Percentiles rank a stretch among this genome's conserved stretches.
phyloP scores from a whole-genome alignment of 2,329 filamentous ascomycete genomes.

The Colletotrichum cuscutae region DNA sequence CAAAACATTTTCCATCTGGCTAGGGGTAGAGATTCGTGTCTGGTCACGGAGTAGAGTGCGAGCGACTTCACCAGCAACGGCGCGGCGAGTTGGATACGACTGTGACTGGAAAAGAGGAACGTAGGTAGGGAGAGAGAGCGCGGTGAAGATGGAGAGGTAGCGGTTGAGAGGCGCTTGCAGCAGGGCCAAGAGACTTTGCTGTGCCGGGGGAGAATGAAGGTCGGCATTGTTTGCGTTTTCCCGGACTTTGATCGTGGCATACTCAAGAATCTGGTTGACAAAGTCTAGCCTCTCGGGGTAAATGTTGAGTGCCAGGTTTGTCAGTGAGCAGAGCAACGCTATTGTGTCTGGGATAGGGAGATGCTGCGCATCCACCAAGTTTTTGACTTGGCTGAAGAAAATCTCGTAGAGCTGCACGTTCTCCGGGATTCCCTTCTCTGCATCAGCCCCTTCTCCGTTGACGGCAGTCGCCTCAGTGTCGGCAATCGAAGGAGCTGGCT shows the following conservation, averaged over 20 bases:
- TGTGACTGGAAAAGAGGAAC: slow-evolving; percentile 90
- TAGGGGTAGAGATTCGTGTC: slow-evolving; percentile 79
- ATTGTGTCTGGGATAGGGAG: slow-evolving; percentile 95
- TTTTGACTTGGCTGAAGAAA: slow-evolving; percentile 96
- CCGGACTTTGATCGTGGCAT: slow-evolving; percentile 85
- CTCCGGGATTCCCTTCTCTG: slow-evolving; percentile 69
- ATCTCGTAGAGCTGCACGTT: slow-evolving; percentile 95
- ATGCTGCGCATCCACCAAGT: slow-evolving; percentile 89
- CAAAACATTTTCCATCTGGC: slow-evolving; percentile 88
- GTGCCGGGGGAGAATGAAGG: slow-evolving; percentile 85
- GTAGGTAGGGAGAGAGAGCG: slow-evolving; percentile 90
- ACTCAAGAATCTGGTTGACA: slow-evolving; percentile 91
- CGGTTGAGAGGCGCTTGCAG: slow-evolving; percentile 90
- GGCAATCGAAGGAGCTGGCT: slow-evolving; percentile 53
- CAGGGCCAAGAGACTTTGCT: slow-evolving; percentile 88
- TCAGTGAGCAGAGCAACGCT: slow-evolving; percentile 90
- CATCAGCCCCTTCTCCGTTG: slow-evolving; percentile 51
- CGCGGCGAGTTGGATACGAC: slow-evolving; percentile 89
- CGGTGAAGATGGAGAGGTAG: slow-evolving; percentile 96
- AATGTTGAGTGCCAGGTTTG: slow-evolving; percentile 94
- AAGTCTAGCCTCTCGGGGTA: slow-evolving; percentile 94
- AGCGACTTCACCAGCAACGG: slow-evolving; percentile 89
- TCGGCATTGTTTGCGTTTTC: slow-evolving; percentile 97
- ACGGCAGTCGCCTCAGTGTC: slow-evolving; percentile 59
- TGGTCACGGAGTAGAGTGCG: slow-evolving; percentile 84